Evolutionary conservation across 2,329 filamentous ascomycete species (phyloP), one percentile per base, ranked within the genome.

Genomic region (Penicillium glabrum): DNA sequence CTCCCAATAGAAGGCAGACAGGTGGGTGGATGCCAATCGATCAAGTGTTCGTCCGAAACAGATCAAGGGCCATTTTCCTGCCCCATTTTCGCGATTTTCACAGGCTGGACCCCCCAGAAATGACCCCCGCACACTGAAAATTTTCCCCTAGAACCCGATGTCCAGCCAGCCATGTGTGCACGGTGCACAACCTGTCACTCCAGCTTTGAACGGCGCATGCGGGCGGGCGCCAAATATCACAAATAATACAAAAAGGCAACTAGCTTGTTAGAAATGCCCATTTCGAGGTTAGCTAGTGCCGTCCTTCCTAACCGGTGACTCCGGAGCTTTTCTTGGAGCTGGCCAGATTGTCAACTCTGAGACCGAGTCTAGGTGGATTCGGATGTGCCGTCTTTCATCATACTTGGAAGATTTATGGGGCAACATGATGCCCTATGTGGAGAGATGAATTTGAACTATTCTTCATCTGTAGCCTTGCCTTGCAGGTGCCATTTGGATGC

Each of bases 161-260:
- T 33, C 54, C 57, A 63, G 61, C 61, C 57, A 62, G 59, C 59
- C 59, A 60, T 60, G n/a, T 16, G 49, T 46, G 57, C 60, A 56
- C 53, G 55, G 54, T 51, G 24, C 48, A 57, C 48, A 54, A n/a
- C 46, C 41, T 31, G 53, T 35, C 43, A 46, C 29, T 33, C 47
- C 24, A 19, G 19, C 31, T 45, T 39, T 49, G 31, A 16, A 29
- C 21, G 14, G 21, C 47, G 14, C 23, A 50, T 26, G 23, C 47
- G 13, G 46, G 27, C 31, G 14, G 46, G 46, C 46, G 31, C 46
- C 21, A 39, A 49, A 49, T 13, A 21, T 19, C 29, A 49, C 3
- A 49, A 27, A 33, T 6, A 16, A 26, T 6, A 21, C 31, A 6
- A 16, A 23, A 47, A 47, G 16, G 19, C 5, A 37, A 37, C 29